Conservation (phyloP, 2,329 filamentous ascomycete species). For the Paraconiothyrium sp. region DNA sequence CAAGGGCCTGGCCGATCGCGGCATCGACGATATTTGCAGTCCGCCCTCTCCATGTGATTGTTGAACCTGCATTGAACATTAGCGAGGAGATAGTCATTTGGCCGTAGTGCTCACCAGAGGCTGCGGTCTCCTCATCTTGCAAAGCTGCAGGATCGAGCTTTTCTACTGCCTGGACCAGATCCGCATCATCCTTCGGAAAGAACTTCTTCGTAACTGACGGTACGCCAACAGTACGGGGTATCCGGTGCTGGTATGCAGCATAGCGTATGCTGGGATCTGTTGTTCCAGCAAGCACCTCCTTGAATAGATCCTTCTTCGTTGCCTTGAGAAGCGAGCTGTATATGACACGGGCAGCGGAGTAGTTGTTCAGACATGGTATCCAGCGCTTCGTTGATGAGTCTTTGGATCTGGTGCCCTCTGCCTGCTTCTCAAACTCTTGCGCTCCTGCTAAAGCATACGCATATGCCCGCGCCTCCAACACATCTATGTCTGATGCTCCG, state of each 20-base stretch:
- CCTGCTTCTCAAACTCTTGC: constrained; percentile 83
- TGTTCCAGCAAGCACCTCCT: constrained; percentile 83
- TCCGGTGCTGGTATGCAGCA: constrained; percentile 89
- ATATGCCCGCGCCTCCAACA: constrained; percentile 89
- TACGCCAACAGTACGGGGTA: constrained; percentile 85
- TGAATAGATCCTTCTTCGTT: constrained; percentile 79
- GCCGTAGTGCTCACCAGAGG: constrained; percentile 54
- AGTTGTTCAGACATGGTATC: constrained; percentile 79
- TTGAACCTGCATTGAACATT: constrained; percentile 54
- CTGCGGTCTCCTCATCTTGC: constrained; percentile 59
- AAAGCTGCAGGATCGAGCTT: constrained; percentile 68
- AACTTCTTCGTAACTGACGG: constrained; percentile 79
- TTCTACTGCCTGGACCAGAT: constrained; percentile 73
- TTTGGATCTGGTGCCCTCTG: constrained; percentile 53
- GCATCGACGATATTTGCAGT: constrained; percentile 92
- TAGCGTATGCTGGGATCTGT: constrained; percentile 95
- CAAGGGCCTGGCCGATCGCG: constrained; percentile 85
- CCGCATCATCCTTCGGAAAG: constrained; percentile 73
- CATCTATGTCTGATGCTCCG: constrained; percentile 73
- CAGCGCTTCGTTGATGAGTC: constrained; percentile 65
- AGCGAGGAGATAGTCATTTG: not conserved
- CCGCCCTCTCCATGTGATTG: constrained; percentile 84
- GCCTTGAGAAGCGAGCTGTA: constrained; percentile 78
- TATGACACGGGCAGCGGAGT: constrained; percentile 79
- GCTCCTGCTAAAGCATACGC: constrained; percentile 78